Conservation (phyloP, 2,329 filamentous ascomycete genomes). For the Ampelomyces quisqualis region DNA sequence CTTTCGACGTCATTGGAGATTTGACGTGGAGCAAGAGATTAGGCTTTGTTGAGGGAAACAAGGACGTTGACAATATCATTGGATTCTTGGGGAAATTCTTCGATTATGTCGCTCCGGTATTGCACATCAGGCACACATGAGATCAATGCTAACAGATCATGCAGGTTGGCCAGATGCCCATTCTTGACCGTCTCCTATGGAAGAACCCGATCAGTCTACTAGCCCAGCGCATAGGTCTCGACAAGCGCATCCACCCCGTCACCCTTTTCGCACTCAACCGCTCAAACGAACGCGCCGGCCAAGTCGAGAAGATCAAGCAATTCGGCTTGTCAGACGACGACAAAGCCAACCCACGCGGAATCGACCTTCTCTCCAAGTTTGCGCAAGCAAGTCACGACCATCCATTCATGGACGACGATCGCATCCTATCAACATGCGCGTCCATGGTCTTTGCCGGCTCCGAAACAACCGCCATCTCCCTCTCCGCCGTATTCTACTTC, state of each 20-base stretch:
- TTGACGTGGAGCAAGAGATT: slow-evolving; percentile 74
- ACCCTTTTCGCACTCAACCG: slow-evolving; percentile 69
- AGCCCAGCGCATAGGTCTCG: slow-evolving; percentile 65
- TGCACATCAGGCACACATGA: background rate
- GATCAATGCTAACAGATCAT: slow-evolving; percentile 10
- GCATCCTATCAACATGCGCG: slow-evolving; percentile 71
- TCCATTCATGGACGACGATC: slow-evolving; percentile 69
- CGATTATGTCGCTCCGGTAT: slow-evolving; percentile 68
- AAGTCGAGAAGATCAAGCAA: slow-evolving; percentile 52
- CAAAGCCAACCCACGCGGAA: slow-evolving; percentile 40
- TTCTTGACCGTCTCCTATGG: slow-evolving; percentile 66
- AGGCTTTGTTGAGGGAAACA: slow-evolving; percentile 72
- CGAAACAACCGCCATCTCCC: slow-evolving; percentile 76
- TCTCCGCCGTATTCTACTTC: slow-evolving; percentile 72
- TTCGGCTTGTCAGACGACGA: slow-evolving; percentile 43
- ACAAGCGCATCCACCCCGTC: slow-evolving; percentile 70
- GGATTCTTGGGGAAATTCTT: slow-evolving; percentile 64
- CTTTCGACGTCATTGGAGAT: slow-evolving; percentile 78
- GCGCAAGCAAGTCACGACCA: slow-evolving; percentile 66
- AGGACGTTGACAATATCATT: slow-evolving; percentile 75
- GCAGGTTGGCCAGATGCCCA: slow-evolving; percentile 71
- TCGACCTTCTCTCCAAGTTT: slow-evolving; percentile 71
- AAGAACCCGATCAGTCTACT: slow-evolving; percentile 75
- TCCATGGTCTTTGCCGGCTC: slow-evolving; percentile 72
- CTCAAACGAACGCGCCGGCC: slow-evolving; percentile 63